Percentiles rank a stretch among this genome's conserved stretches.
phyloP scores from a whole-genome alignment of 83 land plant genomes.

The Larix sibirica region DNA sequence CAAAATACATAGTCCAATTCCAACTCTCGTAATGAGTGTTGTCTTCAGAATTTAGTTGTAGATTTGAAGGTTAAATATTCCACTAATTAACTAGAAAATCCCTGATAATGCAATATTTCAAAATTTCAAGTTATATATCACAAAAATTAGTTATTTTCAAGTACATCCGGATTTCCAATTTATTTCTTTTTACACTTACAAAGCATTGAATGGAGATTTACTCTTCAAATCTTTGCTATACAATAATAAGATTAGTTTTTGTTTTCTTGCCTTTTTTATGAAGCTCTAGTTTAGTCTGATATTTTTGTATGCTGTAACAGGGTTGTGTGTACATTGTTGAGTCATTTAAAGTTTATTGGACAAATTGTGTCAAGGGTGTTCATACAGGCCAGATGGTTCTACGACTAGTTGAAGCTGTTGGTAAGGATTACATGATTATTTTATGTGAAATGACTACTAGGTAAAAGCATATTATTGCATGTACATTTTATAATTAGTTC shows the following conservation, averaged over 20 bases:
- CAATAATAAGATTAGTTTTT: not conserved
- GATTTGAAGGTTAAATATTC: too few species aligned
- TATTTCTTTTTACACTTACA: too few species aligned
- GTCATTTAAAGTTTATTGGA: constrained; percentile 73
- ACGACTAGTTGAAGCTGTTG: constrained; percentile 87
- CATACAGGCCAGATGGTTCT: constrained; percentile 87
- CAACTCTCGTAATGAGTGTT: not conserved
- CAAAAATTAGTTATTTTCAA: too few species aligned
- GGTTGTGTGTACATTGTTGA: constrained; percentile 79
- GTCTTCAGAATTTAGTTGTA: not conserved
- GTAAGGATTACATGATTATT: constrained; percentile 41
- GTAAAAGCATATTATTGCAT: not conserved
- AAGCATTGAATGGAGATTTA: too few species aligned
- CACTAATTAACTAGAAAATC: too few species aligned
- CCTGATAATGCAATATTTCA: too few species aligned
- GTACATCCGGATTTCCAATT: too few species aligned
- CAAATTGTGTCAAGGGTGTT: constrained; percentile 61
- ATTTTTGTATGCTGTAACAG: constrained; percentile 25
- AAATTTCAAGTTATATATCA: too few species aligned
- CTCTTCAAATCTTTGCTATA: too few species aligned
- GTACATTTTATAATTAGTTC: not conserved
- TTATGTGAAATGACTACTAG: not conserved
- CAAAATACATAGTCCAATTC: not conserved
- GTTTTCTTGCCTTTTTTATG: not conserved
- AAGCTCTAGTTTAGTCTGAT: not conserved